These are phyloP conservation scores for Fimicolochytrium jonesii DNA, from an alignment of 192 early-diverging fungal genomes.

Conservation along the genomic window DNA sequence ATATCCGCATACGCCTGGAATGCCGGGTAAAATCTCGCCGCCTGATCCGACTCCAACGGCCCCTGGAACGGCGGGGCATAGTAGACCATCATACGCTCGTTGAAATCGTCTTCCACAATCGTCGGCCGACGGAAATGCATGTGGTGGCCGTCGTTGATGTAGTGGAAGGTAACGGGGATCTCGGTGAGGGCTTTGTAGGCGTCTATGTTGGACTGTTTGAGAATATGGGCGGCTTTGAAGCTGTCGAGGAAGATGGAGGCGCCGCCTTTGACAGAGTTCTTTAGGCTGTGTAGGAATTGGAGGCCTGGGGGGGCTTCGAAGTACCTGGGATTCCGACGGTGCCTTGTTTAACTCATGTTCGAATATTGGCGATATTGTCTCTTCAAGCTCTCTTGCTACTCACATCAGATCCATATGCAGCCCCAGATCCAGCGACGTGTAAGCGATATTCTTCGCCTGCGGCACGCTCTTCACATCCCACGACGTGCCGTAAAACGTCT, in stretches of 20 bases:
- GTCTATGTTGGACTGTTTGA: conserved; percentile 52
- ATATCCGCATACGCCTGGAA: conserved; percentile 56
- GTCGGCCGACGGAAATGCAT: conserved; percentile 67
- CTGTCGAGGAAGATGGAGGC: conserved; percentile 72
- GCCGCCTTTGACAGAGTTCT: conserved; percentile 75
- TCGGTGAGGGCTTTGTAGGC: conserved; percentile 54
- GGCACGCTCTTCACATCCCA: conserved; percentile 76
- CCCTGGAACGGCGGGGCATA: conserved; percentile 86
- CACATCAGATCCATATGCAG: conserved; percentile 88
- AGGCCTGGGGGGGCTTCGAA: conserved; percentile 75
- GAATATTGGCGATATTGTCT: too few species aligned
- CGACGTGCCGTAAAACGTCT: conserved; percentile 72
- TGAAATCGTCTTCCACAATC: conserved; percentile 47
- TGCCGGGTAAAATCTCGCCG: conserved; percentile 60
- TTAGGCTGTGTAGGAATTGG: conserved; percentile 72
- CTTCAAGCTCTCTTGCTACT: conserved; percentile 20
- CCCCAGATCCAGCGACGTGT: conserved; percentile 72
- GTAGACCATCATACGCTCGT: conserved; percentile 53
- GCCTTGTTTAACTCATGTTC: too few species aligned
- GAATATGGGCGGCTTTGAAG: conserved; percentile 60
- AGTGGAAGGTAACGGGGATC: conserved; percentile 73
- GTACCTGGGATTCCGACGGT: too few species aligned
- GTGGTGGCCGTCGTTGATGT: conserved; percentile 71
- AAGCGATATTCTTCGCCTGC: conserved; percentile 80
- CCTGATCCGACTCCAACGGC: conserved; percentile 48